phyloP scores from a whole-genome alignment of 2,329 filamentous ascomycete genomes.

The Monilinia fructicola region DNA sequence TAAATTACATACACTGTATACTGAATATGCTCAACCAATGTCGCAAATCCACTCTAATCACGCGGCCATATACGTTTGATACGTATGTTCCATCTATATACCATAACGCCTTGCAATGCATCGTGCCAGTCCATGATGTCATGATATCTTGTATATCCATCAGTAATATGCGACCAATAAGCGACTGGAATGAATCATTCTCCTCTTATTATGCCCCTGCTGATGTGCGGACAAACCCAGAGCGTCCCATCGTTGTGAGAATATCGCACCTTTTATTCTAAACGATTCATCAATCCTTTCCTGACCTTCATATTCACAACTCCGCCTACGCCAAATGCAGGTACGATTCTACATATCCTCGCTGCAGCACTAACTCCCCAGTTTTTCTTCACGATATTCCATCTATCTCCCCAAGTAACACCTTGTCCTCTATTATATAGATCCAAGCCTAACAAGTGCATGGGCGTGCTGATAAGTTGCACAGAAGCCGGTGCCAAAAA shows the following conservation, averaged over 20 bases:
- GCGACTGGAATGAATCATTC: neutral
- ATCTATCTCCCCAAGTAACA: slow-evolving; percentile 57
- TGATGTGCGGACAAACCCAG: neutral
- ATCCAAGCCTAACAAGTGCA: slow-evolving; percentile 83
- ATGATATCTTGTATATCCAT: slow-evolving; percentile 6
- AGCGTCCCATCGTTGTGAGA: neutral
- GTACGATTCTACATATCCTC: slow-evolving; percentile 79
- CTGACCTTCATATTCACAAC: slow-evolving; percentile 79
- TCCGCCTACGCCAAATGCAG: slow-evolving; percentile 84
- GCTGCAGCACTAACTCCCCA: slow-evolving; percentile 74
- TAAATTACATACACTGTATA: slow-evolving; percentile 15
- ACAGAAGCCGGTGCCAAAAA: slow-evolving; percentile 77
- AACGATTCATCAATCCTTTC: slow-evolving; percentile 55
- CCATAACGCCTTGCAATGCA: slow-evolving; percentile 15
- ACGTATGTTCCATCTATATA: slow-evolving; percentile 13
- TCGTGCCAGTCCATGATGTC: slow-evolving; percentile 3
- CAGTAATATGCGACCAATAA: slow-evolving; percentile 1
- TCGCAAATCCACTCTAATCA: neutral
- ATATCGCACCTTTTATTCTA: slow-evolving; percentile 25
- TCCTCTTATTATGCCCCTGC: neutral
- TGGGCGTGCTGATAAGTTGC: slow-evolving; percentile 76
- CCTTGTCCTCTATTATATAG: slow-evolving; percentile 69
- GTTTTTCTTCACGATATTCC: slow-evolving; percentile 66
- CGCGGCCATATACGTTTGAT: slow-evolving; percentile 10
- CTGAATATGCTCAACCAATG: slow-evolving; percentile 11